Evolutionary conservation across 441 rosid genomes (phyloP).

Genomic region (Adansonia gregorii): DNA sequence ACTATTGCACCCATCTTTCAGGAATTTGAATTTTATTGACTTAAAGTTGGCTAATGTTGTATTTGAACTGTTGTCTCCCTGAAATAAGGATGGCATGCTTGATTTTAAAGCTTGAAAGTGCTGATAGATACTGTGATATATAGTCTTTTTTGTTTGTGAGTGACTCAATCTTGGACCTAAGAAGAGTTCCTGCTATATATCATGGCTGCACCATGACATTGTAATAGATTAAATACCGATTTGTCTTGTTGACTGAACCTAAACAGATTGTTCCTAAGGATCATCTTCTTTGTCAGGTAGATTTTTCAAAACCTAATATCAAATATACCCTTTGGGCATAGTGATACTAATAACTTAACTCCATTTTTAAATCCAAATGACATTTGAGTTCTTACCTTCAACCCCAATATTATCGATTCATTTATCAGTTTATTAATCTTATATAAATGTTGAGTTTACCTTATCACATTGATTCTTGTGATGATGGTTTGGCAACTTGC

Average conservation of each 20-base stretch:
- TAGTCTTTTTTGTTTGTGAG: not conserved
- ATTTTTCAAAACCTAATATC: not conserved
- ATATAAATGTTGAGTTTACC: not conserved
- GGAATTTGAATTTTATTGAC: not conserved
- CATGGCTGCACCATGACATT: not conserved
- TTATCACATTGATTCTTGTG: slow-evolving; percentile 2
- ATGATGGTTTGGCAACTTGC: not conserved
- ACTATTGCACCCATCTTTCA: not conserved
- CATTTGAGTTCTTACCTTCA: not conserved
- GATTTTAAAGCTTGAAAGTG: not conserved
- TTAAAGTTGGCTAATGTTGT: not conserved
- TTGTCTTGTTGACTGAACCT: not conserved
- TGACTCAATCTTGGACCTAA: not conserved
- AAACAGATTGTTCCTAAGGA: not conserved
- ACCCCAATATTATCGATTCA: not conserved
- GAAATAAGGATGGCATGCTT: not conserved
- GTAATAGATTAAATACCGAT: not conserved
- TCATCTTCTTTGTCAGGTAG: not conserved
- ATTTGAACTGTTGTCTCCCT: not conserved
- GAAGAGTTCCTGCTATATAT: not conserved
- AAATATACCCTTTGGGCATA: not conserved
- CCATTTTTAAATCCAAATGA: not conserved
- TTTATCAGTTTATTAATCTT: not conserved
- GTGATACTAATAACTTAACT: not conserved
- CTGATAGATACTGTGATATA: not conserved